Evolutionary conservation across 495 filamentous ascomycete genomes (phyloP).

Genomic region (Talaromyces adpressus): DNA sequence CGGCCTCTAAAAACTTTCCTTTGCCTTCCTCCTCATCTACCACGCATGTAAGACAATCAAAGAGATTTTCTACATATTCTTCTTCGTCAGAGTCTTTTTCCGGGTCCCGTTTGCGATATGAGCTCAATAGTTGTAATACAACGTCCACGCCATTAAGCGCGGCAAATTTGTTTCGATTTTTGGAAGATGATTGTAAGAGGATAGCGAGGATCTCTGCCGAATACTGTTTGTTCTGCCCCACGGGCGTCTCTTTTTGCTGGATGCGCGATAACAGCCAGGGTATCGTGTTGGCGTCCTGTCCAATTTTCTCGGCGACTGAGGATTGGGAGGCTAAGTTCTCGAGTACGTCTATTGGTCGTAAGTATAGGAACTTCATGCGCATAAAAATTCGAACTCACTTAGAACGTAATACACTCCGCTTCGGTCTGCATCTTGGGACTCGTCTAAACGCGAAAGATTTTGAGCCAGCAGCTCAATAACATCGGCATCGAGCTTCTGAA

Average conservation of each 20-base stretch:
- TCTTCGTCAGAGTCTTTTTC: constrained; percentile 82
- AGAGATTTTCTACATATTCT: constrained; percentile 90
- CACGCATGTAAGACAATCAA: constrained; percentile 73
- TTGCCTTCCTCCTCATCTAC: constrained; percentile 74
- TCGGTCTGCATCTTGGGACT: constrained; percentile 69
- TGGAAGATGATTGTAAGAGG: constrained; percentile 60
- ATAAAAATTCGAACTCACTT: constrained; percentile 25
- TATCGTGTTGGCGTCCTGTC: constrained; percentile 56
- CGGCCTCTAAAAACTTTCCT: constrained; percentile 74
- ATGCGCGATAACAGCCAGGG: constrained; percentile 72
- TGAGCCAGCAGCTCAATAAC: constrained; percentile 74
- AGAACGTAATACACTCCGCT: constrained; percentile 83
- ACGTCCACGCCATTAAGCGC: constrained; percentile 66
- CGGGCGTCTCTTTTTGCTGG: constrained; percentile 50
- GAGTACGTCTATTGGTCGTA: constrained; percentile 47
- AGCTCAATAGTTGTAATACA: constrained; percentile 73
- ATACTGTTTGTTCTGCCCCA: constrained; percentile 92
- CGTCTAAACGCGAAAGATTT: constrained; percentile 79
- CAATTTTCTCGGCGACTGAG: constrained; percentile 61
- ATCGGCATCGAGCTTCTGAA: constrained; percentile 59
- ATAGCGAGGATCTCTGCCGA: constrained; percentile 88
- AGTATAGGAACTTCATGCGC: neutral
- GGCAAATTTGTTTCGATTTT: constrained; percentile 58
- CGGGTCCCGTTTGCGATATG: constrained; percentile 89
- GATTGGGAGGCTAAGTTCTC: constrained; percentile 78